These are phyloP conservation scores for Ascochyta lentis DNA, from an alignment of 2,329 filamentous ascomycete genomes.

Conservation along the genomic window DNA sequence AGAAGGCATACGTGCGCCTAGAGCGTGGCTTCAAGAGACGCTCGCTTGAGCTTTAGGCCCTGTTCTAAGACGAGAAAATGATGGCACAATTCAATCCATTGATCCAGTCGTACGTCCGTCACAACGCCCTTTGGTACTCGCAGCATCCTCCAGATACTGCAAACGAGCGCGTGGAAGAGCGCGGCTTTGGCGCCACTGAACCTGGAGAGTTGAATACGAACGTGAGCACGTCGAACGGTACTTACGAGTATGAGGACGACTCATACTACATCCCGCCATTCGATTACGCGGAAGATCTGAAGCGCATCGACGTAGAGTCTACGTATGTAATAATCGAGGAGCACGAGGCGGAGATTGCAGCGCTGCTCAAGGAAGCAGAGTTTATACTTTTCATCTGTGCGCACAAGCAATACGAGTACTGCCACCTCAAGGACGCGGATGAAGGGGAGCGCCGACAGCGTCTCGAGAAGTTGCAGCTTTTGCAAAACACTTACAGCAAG, in stretches of 20 bases:
- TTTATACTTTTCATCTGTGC: slow-evolving; percentile 27
- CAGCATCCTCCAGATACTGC: slow-evolving; percentile 27
- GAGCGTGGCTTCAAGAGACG: slow-evolving; percentile 23
- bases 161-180: slow-evolving; percentile 23
- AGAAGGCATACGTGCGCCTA: slow-evolving; percentile 29
- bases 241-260: slow-evolving; percentile 9
- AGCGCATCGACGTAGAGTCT: slow-evolving; percentile 18
- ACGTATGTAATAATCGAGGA: slow-evolving; percentile 19
- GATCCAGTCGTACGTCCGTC: slow-evolving; percentile 36
- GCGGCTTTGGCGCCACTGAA: not conserved
- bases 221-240: not conserved
- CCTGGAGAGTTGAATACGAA: not conserved
- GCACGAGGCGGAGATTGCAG: slow-evolving; percentile 21
- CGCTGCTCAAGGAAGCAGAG: slow-evolving; percentile 29
- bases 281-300: slow-evolving; percentile 32
- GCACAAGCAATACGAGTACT: slow-evolving; percentile 32
- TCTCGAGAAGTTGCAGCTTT: slow-evolving; percentile 29
- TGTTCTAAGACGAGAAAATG: slow-evolving; percentile 35
- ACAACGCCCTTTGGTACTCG: slow-evolving; percentile 34
- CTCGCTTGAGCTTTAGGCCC: slow-evolving; percentile 33
- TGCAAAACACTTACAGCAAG: slow-evolving; percentile 27
- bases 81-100: slow-evolving; percentile 34
- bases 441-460: slow-evolving; percentile 27
- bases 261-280: slow-evolving; percentile 28
- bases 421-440: slow-evolving; percentile 16